These are phyloP conservation scores for Colletotrichum sojae DNA, from an alignment of 2,329 filamentous ascomycete genomes.

Conservation along the genomic window DNA sequence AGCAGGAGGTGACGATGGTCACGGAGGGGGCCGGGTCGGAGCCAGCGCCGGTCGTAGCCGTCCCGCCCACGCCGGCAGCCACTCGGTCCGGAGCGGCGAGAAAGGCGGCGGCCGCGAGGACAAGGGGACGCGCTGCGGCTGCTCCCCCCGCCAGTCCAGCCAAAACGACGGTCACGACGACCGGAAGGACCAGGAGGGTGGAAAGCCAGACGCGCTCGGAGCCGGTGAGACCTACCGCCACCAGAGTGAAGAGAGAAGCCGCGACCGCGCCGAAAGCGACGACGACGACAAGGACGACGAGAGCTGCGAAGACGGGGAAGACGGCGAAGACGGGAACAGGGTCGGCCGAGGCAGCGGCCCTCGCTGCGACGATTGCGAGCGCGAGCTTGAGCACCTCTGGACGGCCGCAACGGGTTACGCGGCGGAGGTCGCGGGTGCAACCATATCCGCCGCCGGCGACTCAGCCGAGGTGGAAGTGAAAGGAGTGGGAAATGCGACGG, in stretches of 20 bases:
- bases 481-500: no score
- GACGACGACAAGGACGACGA: neutral
- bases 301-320: neutral
- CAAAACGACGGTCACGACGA: neutral
- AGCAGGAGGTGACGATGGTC: conserved; percentile 22
- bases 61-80: conserved; percentile 11
- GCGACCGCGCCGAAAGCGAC: neutral
- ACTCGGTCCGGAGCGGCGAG: neutral
- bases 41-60: neutral
- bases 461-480: conserved; percentile 29
- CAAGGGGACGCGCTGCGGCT: neutral
- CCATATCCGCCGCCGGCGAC: conserved; percentile 26
- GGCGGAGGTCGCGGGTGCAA: conserved; percentile 26
- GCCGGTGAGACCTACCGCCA: conserved; percentile 14
- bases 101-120: conserved; percentile 1
- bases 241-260: conserved; percentile 27
- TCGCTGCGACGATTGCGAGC: neutral
- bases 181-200: conserved; percentile 20
- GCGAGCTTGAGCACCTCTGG: neutral
- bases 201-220: conserved; percentile 35
- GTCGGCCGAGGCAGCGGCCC: neutral
- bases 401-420: conserved; percentile 28
- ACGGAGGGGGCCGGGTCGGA: conserved; percentile 29
- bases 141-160: conserved; percentile 6
- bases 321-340: conserved; percentile 2